These are phyloP conservation scores for Irpex sp. DNA, from an alignment of 1,284 basidiomycete species.

Conservation along the genomic window DNA sequence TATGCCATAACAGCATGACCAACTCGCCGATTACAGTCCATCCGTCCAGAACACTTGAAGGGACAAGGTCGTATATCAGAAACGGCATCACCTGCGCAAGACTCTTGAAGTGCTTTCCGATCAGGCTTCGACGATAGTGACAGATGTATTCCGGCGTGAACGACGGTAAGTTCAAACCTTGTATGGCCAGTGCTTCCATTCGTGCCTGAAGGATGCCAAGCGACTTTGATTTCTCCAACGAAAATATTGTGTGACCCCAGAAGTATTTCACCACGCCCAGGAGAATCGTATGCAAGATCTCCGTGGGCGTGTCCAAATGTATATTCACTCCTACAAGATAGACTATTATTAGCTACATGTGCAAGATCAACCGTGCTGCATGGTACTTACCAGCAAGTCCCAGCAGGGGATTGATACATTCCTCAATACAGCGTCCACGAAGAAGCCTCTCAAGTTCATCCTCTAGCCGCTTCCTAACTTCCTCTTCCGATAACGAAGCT, in stretches of 20 bases:
- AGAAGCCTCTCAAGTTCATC: constrained; percentile 2
- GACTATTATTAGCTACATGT: too few species aligned
- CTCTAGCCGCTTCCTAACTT: background rate
- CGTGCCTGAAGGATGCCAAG: constrained; percentile 17
- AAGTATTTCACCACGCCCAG: constrained; percentile 33
- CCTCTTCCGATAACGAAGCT: background rate
- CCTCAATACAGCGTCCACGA: background rate
- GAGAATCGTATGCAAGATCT: constrained; percentile 30
- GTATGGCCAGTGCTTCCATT: constrained; percentile 12
- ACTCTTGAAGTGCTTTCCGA: constrained; percentile 31
- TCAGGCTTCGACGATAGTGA: constrained; percentile 22
- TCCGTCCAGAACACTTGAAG: constrained; percentile 14
- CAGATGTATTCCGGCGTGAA: constrained; percentile 23
- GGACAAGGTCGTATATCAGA: constrained; percentile 22
- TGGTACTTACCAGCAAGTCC: constrained; percentile 5
- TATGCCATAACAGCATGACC: constrained; percentile 26
- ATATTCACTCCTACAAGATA: constrained; percentile 16
- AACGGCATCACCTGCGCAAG: constrained; percentile 27
- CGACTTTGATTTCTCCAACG: constrained; percentile 19
- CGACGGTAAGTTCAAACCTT: constrained; percentile 15
- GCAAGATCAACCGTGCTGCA: background rate
- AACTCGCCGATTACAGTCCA: constrained; percentile 24
- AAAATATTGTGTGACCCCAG: constrained; percentile 24
- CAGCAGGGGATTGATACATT: constrained; percentile 9
- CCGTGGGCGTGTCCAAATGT: constrained; percentile 28